Base-by-base conservation (phyloP, 2,329 filamentous ascomycete species). In the Domatiomyces catenatus region DNA sequence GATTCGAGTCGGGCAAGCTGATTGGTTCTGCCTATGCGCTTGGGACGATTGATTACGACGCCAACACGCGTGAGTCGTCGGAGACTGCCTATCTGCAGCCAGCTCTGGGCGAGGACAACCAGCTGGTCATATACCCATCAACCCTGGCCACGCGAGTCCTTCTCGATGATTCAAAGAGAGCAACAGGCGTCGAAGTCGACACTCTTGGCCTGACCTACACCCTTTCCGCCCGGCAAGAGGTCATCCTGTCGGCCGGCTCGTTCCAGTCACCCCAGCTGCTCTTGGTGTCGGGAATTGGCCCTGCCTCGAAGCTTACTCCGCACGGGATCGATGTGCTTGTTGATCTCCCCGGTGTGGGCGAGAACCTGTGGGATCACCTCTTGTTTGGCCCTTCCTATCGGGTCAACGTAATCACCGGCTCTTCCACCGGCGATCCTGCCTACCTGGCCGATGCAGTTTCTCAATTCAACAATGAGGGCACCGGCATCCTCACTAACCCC, bases 251-350 rank as follows among this genome's bases (percentile, higher is more conserved):
- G 4, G 71, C 62, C 7, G 80, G 80, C 12, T 72, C 76, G 1
- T 83, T 76, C 63, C 79, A 82, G 64, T 75, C 75, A 1, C 79
- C 79, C 6, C 80, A 83, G 62, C 64, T 84, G 2, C 74, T 84
- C 10, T 76, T 80, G 66, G 71, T 83, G 1, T 76, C 71, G 49
- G 81, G 81, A 17, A 71, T 84, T 28, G 80, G 80, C 0, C 77
- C 78, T 0, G 59, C 63, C 8, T 61, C 66, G 0, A 72, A 79
- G 54, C 71, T 84, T 6, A 54, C 69, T 20, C 66, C 68, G 48
- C 71, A 75, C 58, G 65, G 67, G 15, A 81, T 83, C 54, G 59
- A 69, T 1, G 64, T 75, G 0, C 56, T 80, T 17, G 67, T 72
- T 2, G 70, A 82, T 54, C 74, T 77, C 0, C 74, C 75, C 1